Evolutionary conservation across 306 rosid species (phyloP).

Genomic region (Corylus avellana): DNA sequence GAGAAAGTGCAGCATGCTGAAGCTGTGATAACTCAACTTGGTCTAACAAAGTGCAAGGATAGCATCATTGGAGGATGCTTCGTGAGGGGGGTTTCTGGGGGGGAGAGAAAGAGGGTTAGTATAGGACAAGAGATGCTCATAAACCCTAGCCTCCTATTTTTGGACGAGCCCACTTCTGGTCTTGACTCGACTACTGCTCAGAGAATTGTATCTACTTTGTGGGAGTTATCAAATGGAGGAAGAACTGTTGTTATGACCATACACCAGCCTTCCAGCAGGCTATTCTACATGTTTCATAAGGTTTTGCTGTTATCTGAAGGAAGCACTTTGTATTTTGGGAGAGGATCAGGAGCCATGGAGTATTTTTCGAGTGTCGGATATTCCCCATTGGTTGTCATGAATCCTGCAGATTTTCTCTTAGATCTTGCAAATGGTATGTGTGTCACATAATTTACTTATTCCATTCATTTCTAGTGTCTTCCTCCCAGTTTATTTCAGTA

Average conservation of each 20-base stretch:
- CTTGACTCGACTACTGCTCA: conserved; percentile 79
- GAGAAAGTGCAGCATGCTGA: conserved; percentile 45
- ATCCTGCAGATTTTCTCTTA: conserved; percentile 74
- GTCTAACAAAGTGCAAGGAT: conserved; percentile 58
- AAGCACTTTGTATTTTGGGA: conserved; percentile 60
- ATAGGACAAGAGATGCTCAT: conserved; percentile 77
- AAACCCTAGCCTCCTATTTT: conserved; percentile 66
- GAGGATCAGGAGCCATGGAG: conserved; percentile 56
- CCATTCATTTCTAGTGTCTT: too few relatives aligned
- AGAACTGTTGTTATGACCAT: conserved; percentile 74
- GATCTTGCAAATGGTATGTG: conserved; percentile 78
- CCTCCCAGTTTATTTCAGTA: too few relatives aligned
- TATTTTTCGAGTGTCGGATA: conserved; percentile 60
- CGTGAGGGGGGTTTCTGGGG: conserved; percentile 72
- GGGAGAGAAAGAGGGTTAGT: conserved; percentile 84
- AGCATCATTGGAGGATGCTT: conserved; percentile 44
- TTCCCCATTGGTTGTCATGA: conserved; percentile 62
- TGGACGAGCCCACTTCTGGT: conserved; percentile 87
- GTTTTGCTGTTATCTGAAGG: conserved; percentile 70
- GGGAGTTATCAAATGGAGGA: conserved; percentile 61
- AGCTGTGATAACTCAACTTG: conserved; percentile 56
- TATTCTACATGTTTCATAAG: conserved; percentile 71
- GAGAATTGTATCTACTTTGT: conserved; percentile 57
- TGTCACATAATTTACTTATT: not conserved
- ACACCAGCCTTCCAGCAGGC: conserved; percentile 78